Evolutionary conservation across 2,329 filamentous ascomycete genomes (phyloP).

Genomic region (Penicillium sp.): DNA sequence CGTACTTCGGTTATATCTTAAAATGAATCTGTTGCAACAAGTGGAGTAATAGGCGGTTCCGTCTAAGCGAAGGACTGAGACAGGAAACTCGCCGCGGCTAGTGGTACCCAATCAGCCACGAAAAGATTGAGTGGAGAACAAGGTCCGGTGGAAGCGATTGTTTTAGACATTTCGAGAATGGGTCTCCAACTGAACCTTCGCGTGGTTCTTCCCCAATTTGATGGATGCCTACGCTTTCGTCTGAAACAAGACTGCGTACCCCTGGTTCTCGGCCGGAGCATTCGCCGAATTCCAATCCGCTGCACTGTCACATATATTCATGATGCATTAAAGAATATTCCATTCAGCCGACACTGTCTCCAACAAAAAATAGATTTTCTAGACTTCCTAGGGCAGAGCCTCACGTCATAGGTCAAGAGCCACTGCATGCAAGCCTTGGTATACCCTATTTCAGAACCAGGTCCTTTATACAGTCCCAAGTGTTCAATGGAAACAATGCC

Average conservation of each 20-base stretch:
- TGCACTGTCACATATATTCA: not conserved
- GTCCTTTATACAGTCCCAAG: too few species aligned
- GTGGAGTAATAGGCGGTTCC: not conserved
- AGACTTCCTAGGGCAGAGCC: not conserved
- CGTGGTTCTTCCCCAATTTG: not conserved
- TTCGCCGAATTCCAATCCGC: not conserved
- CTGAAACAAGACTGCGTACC: not conserved
- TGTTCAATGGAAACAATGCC: too few species aligned
- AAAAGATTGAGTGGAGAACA: not conserved
- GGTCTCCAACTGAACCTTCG: not conserved
- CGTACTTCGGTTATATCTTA: not conserved
- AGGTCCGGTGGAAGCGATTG: not conserved
- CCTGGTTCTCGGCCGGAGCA: not conserved
- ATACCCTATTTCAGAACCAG: too few species aligned
- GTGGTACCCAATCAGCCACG: not conserved
- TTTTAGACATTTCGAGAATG: not conserved
- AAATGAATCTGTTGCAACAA: not conserved
- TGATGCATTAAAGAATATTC: not conserved
- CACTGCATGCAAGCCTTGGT: not conserved
- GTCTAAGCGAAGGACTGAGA: not conserved
- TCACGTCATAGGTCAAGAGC: not conserved
- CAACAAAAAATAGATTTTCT: not conserved
- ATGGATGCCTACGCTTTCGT: not conserved
- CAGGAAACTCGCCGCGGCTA: not conserved
- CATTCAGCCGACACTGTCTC: not conserved